These are phyloP conservation scores for Auricularia cornea DNA, from an alignment of 768 basidiomycete species.

Conservation along the genomic window DNA sequence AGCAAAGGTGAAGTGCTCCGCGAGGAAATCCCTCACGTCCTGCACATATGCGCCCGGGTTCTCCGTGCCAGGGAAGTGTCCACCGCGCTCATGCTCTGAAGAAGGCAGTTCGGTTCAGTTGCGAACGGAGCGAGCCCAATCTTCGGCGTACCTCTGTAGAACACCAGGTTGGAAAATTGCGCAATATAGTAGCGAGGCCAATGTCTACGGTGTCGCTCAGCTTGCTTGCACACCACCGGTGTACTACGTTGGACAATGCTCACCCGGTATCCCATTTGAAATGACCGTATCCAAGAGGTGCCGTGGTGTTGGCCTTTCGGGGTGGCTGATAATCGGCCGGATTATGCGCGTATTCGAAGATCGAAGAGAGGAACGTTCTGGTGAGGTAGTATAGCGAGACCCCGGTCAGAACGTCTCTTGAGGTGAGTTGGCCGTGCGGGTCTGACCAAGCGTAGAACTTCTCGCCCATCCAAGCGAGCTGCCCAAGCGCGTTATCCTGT, in stretches of 20 bases:
- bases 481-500: constrained; percentile 18
- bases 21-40: background rate
- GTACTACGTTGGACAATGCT: background rate
- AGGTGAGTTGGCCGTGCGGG: constrained; percentile 8
- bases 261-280: background rate
- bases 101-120: background rate
- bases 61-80: background rate
- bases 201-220: background rate
- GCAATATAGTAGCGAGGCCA: background rate
- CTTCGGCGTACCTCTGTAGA: background rate
- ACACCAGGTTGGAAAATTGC: background rate
- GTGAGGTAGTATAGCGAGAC: constrained; percentile 21
- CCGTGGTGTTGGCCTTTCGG: background rate
- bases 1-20: background rate
- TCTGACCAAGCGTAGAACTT: constrained; percentile 12
- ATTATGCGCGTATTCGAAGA: constrained; percentile 14
- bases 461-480: constrained; percentile 19
- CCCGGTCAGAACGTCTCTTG: constrained; percentile 12
- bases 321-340: background rate
- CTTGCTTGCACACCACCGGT: too few species aligned
- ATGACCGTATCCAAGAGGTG: constrained; percentile 2
- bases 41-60: background rate
- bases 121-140: too few species aligned
- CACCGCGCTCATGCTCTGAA: background rate
- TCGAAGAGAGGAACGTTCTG: constrained; percentile 13